Evolutionary conservation across 768 basidiomycete species (phyloP).

Genomic region (Leucocoprinus leucothites): DNA sequence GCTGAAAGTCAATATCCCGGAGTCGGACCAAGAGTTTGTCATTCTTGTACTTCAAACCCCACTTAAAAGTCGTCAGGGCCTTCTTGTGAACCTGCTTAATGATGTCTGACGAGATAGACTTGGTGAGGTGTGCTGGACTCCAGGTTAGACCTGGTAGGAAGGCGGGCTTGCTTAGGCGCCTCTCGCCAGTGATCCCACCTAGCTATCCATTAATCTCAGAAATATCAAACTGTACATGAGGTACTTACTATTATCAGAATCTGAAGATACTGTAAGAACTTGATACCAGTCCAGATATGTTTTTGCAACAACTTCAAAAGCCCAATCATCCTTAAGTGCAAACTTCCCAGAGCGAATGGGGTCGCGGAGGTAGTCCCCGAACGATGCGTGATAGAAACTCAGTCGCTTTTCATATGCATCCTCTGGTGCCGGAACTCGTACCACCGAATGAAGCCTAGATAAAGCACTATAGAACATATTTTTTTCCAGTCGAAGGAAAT

Average conservation of each 20-base stretch:
- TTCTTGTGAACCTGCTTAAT: no score
- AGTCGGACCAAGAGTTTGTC: no score
- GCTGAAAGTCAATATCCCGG: no score
- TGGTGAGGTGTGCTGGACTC: neutral
- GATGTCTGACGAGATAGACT: no score
- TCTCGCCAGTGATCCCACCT: no score
- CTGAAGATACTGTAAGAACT: neutral
- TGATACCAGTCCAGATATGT: neutral
- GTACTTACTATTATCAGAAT: neutral
- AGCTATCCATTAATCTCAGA: neutral
- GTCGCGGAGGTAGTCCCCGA: neutral
- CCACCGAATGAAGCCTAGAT: neutral
- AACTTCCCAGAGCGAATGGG: neutral
- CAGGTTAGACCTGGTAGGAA: neutral
- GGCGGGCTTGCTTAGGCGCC: neutral
- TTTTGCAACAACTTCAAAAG: neutral
- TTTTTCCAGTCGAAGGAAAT: neutral
- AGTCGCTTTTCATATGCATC: neutral
- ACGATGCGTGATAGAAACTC: slow-evolving; percentile 1
- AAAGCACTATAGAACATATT: neutral
- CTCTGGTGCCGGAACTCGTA: neutral
- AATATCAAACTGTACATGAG: neutral
- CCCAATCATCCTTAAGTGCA: neutral
- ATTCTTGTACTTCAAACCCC: no score
- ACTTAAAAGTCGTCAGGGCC: no score